Evolutionary conservation across 31 red algal genomes (phyloP).

Genomic region (Asparagopsis taxiformis): DNA sequence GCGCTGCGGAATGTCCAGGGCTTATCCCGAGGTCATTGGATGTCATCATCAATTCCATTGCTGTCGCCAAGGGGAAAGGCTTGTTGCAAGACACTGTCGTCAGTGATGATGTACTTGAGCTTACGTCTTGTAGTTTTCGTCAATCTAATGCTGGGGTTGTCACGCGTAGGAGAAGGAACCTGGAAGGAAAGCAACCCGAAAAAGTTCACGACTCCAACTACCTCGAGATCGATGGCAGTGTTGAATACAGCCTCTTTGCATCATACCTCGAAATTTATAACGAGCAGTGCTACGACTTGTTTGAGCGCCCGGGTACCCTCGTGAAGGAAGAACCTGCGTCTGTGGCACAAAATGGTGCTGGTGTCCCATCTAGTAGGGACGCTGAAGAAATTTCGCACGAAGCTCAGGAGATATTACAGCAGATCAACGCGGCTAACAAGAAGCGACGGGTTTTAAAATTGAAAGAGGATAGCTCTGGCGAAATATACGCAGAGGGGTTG

Average conservation of each 20-base stretch:
- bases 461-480: constrained; percentile 18
- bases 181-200: neutral
- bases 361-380: neutral
- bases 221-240: constrained; percentile 18
- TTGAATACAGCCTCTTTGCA: constrained; percentile 46
- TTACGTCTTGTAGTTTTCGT: constrained; percentile 5
- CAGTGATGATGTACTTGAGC: constrained; percentile 26
- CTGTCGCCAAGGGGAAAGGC: constrained; percentile 36
- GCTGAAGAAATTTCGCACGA: neutral
- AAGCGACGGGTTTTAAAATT: constrained; percentile 30
- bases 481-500: constrained; percentile 46
- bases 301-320: constrained; percentile 12
- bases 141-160: neutral
- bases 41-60: constrained; percentile 69
- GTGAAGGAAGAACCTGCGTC: constrained; percentile 7
- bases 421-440: neutral
- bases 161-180: constrained; percentile 1
- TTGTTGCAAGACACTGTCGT: constrained; percentile 29
- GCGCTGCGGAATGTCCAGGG: constrained; percentile 47
- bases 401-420: neutral
- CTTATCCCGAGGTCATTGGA: constrained; percentile 58
- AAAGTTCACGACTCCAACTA: constrained; percentile 42
- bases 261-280: constrained; percentile 82
- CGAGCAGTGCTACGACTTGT: constrained; percentile 80
- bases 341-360: neutral